Base-by-base conservation (phyloP, 129 eudicot species). In the Rutidosis leptorrhynchoides region DNA sequence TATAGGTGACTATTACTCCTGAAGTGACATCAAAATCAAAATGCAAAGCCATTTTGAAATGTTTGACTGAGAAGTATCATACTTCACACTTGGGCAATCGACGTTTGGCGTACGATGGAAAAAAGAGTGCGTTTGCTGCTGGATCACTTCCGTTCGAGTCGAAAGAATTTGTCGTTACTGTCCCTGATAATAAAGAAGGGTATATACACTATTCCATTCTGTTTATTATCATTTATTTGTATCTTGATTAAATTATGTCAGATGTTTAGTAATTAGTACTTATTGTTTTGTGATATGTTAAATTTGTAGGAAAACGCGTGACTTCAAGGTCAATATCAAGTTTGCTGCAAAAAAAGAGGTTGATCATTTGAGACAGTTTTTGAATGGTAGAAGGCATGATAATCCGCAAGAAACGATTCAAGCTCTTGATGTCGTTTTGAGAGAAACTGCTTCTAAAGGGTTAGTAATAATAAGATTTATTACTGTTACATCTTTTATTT, bases 321-420 rank as follows among this genome's bases (percentile, higher is more conserved):
- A 77, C 23, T 91, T 83, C 57, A 81, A 74, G 43, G 90, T 91
- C 9, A 32, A 80, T 0, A 71, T 91, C 0, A 89, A 77, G 30
- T 82, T 83, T 61, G 96, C 86, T 61, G 79, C 88, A 0, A 70
- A 42, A 21, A 80, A 78, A 15, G 83, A 86, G 24, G 48, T 83
- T 3, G 69, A 79, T 58, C 86, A 86, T 66, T 78, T 89, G 2
- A 60, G 28, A 0, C 76, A 79, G 51, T 83, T 75, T 65, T 24
- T 89, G 7, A 28, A 24, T 16, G 43, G 95, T 17, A 67, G 80
- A 23, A 85, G 77, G 22, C 80, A 1, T 9, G 90, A 90, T 57
- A 53, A 52, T 15, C 88, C 97, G 6, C 95, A 83, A 24, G 90
- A 89, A 55, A 84, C 90, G 0, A 64, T 89, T 3, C 97, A 89